These are phyloP conservation scores for Pyricularia sp. DNA, from an alignment of 2,329 filamentous ascomycete species.

Conservation along the genomic window DNA sequence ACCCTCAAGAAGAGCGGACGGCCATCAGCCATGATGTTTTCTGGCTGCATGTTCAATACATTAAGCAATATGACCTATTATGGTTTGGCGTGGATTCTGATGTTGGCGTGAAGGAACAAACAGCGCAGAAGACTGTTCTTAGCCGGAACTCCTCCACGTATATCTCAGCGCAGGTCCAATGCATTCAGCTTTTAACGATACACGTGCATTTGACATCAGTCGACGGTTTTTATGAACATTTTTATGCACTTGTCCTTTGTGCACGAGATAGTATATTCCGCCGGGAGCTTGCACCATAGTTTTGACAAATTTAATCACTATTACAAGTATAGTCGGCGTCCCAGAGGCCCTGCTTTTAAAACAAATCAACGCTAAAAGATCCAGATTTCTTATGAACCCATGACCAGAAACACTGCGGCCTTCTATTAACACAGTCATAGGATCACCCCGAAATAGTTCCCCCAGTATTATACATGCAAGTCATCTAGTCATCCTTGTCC, in stretches of 20 bases:
- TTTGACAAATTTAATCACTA: neutral
- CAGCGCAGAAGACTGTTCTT: too few species aligned
- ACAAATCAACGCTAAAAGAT: neutral
- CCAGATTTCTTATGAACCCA: neutral
- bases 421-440: neutral
- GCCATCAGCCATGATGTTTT: neutral
- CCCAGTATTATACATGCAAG: neutral
- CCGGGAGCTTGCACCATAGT: neutral
- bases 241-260: neutral
- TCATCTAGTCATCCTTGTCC: conserved; percentile 46
- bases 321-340: neutral
- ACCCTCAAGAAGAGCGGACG: neutral
- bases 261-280: neutral
- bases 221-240: neutral
- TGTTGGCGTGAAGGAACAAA: too few species aligned
- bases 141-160: too few species aligned
- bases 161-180: neutral
- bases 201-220: neutral
- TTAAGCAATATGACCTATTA: neutral
- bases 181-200: neutral
- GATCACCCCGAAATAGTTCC: neutral
- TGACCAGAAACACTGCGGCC: neutral
- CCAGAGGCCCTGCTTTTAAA: neutral
- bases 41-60: neutral
- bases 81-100: neutral